Evolutionary conservation across 257 asterid species (phyloP).

Genomic region (Jasminum sambac): DNA sequence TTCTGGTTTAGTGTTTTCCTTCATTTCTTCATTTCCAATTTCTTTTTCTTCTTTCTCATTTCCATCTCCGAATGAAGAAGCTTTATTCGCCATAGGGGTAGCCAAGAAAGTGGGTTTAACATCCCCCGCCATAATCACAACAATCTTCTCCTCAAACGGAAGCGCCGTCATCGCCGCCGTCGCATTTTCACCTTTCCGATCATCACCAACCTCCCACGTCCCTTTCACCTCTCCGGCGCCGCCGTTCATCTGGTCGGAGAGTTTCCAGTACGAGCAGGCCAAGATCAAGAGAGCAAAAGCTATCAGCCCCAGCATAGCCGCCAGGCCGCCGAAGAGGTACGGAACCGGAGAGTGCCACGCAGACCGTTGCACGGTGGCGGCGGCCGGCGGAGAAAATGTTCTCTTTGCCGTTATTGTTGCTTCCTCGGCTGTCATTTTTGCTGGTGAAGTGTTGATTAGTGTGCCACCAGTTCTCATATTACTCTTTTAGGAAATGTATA

Average conservation of each 20-base stretch:
- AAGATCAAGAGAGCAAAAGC: constrained; percentile 69
- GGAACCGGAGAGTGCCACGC: constrained; percentile 77
- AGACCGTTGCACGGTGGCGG: constrained; percentile 39
- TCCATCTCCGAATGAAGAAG: constrained; percentile 23
- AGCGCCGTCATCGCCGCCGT: constrained; percentile 33
- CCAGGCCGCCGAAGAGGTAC: constrained; percentile 67
- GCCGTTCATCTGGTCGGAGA: constrained; percentile 28
- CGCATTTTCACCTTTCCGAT: constrained; percentile 40
- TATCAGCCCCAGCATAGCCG: constrained; percentile 57
- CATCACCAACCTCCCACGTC: constrained; percentile 33
- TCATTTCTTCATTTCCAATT: constrained; percentile 22
- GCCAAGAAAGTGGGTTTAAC: constrained; percentile 60
- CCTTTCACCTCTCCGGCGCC: constrained; percentile 28
- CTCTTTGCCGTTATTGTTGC: constrained; percentile 42
- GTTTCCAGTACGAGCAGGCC: constrained; percentile 69
- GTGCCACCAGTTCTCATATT: constrained; percentile 42
- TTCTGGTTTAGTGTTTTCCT: constrained; percentile 17
- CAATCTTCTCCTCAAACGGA: constrained; percentile 54
- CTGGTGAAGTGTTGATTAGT: constrained; percentile 29
- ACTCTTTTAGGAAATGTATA: neutral
- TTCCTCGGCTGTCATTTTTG: constrained; percentile 33
- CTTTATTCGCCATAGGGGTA: constrained; percentile 37
- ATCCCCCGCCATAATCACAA: constrained; percentile 73
- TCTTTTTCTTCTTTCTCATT: constrained; percentile 23
- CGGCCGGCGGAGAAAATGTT: constrained; percentile 52